A percentile compares a stretch with the other conserved stretches of the same genome.
These are phyloP conservation scores for Candida xiaguanensis DNA, from an alignment of 805 yeast species.

Conservation along the genomic window DNA sequence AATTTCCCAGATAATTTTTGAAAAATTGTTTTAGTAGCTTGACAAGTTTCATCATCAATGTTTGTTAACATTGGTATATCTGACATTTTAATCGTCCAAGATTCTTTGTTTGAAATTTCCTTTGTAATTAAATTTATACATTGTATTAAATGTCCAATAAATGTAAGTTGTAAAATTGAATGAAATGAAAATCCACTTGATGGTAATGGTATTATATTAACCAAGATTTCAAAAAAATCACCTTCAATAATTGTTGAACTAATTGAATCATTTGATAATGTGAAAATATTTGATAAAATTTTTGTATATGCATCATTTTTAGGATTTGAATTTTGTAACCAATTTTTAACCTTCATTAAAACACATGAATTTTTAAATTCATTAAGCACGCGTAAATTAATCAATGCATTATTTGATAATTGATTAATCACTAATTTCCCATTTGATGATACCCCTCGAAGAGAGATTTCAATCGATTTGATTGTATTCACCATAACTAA, in stretches of 20 bases:
- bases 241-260: constrained; percentile 32
- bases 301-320: constrained; percentile 29
- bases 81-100: constrained; percentile 21
- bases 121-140: constrained; percentile 21
- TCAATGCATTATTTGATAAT: constrained; percentile 56
- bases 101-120: constrained; percentile 24
- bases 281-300: constrained; percentile 29
- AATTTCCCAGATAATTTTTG: constrained; percentile 14
- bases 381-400: constrained; percentile 51
- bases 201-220: constrained; percentile 47
- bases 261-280: constrained; percentile 29
- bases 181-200: constrained; percentile 44
- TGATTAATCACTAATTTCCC: constrained; percentile 51
- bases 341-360: constrained; percentile 29
- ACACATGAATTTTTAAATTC: constrained; percentile 36
- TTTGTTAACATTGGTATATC: constrained; percentile 35
- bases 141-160: constrained; percentile 52
- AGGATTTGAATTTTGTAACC: constrained; percentile 29
- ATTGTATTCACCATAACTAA: constrained; percentile 51
- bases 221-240: constrained; percentile 54
- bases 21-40: constrained; percentile 19
- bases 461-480: constrained; percentile 60
- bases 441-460: constrained; percentile 48
- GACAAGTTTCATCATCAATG: constrained; percentile 19
- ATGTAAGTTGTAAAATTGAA: constrained; percentile 47